A percentile compares a stretch with the other conserved stretches of the same genome.
Evolutionary conservation across 2,329 filamentous ascomycete species (phyloP).

Genomic region (Fusarium torreyae): DNA sequence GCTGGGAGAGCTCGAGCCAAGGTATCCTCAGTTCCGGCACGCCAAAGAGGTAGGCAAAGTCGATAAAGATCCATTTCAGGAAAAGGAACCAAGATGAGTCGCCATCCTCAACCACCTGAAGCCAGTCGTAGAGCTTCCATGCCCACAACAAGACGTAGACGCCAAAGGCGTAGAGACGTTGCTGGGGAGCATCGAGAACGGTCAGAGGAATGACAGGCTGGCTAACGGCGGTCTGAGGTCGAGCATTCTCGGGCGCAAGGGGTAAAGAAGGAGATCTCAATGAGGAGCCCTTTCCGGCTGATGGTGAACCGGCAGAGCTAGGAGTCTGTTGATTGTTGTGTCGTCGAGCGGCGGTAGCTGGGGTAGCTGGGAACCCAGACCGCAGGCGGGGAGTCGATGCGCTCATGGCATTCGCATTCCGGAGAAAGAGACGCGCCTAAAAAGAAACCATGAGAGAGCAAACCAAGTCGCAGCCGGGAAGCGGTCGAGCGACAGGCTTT

Average conservation of each 20-base stretch:
- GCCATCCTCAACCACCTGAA: conserved; percentile 82
- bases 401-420: conserved; percentile 87
- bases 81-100: conserved; percentile 91
- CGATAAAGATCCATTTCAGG: conserved; percentile 92
- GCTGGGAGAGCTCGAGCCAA: conserved; percentile 93
- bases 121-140: conserved; percentile 92
- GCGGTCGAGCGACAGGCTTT: conserved; percentile 22
- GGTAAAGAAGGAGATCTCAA: conserved; percentile 59
- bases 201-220: conserved; percentile 84
- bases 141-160: conserved; percentile 82
- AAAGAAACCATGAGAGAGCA: conserved; percentile 37
- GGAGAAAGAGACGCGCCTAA: conserved; percentile 50
- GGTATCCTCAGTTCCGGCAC: conserved; percentile 91
- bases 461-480: conserved; percentile 22
- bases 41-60: conserved; percentile 88
- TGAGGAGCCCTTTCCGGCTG: conserved; percentile 51
- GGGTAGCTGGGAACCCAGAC: conserved; percentile 86
- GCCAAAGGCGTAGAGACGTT: conserved; percentile 88
- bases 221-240: conserved; percentile 47
- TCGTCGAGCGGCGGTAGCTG: conserved; percentile 65
- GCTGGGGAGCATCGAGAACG: conserved; percentile 89
- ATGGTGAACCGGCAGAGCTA: conserved; percentile 50
- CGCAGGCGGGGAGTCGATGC: conserved; percentile 81
- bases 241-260: conserved; percentile 62
- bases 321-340: conserved; percentile 54